Evolutionary conservation across 306 rosid species (phyloP).

Genomic region (Cucurbita argyrosperma): DNA sequence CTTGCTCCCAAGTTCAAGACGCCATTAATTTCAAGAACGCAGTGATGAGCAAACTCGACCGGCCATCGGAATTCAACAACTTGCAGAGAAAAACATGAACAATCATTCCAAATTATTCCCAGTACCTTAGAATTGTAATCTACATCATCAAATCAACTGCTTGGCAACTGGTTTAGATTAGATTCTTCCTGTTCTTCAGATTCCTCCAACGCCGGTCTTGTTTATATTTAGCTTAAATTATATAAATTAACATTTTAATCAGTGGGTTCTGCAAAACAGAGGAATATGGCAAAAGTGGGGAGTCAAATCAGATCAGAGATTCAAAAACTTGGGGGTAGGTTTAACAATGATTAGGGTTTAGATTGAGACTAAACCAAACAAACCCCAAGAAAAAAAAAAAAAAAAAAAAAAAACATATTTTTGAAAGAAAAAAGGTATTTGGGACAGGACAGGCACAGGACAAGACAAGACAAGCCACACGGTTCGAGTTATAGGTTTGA

Average conservation of each 20-base stretch:
- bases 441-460: no score
- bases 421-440: no score
- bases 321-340: background rate
- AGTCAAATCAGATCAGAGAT: background rate
- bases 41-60: slow-evolving; percentile 56
- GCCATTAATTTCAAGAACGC: slow-evolving; percentile 65
- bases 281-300: background rate
- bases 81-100: slow-evolving; percentile 20
- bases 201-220: background rate
- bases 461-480: no score
- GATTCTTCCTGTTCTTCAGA: background rate
- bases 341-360: background rate
- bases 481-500: no score
- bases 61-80: slow-evolving; percentile 25
- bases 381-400: no score
- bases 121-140: background rate
- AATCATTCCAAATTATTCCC: background rate
- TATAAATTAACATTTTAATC: no score
- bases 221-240: no score
- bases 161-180: background rate
- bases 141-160: background rate
- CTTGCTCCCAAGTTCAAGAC: slow-evolving; percentile 68
- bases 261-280: background rate
- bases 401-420: no score
- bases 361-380: background rate